phyloP scores from a whole-genome alignment of 2,329 filamentous ascomycete species.

The Allantophomopsis lycopodina region DNA sequence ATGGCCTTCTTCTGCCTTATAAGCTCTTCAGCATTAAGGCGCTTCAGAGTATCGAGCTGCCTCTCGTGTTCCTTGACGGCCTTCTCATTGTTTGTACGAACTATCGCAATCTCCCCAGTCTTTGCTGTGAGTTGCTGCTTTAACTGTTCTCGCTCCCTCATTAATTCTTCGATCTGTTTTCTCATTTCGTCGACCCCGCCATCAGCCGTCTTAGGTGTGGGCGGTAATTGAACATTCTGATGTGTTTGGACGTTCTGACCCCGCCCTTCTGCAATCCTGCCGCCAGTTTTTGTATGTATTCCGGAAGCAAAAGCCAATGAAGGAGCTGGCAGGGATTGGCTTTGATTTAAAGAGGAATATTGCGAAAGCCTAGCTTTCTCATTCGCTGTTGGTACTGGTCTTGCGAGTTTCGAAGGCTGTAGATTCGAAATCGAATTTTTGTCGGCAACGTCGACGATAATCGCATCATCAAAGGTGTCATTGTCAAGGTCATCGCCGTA shows the following conservation, averaged over 20 bases:
- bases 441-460: slow-evolving; percentile 26
- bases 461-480: slow-evolving; percentile 36
- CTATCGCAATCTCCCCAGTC: slow-evolving; percentile 59
- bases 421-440: slow-evolving; percentile 7
- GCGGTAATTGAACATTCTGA: background rate
- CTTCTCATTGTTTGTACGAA: slow-evolving; percentile 57
- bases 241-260: background rate
- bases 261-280: too few species aligned
- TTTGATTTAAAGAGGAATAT: slow-evolving; percentile 4
- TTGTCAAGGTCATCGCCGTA: slow-evolving; percentile 21
- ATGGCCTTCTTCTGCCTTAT: slow-evolving; percentile 49
- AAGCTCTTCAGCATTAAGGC: slow-evolving; percentile 47
- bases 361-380: slow-evolving; percentile 11
- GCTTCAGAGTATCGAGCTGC: slow-evolving; percentile 46
- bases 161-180: slow-evolving; percentile 16
- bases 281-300: background rate
- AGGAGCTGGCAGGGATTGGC: background rate
- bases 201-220: background rate
- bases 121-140: slow-evolving; percentile 46
- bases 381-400: slow-evolving; percentile 3
- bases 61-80: slow-evolving; percentile 46
- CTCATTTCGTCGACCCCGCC: slow-evolving; percentile 3
- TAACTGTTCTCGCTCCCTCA: slow-evolving; percentile 39
- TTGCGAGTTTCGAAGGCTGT: slow-evolving; percentile 1
- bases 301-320: background rate